Base-by-base conservation (phyloP, 2,329 filamentous ascomycete genomes). In the Clarireedia hainanense region DNA sequence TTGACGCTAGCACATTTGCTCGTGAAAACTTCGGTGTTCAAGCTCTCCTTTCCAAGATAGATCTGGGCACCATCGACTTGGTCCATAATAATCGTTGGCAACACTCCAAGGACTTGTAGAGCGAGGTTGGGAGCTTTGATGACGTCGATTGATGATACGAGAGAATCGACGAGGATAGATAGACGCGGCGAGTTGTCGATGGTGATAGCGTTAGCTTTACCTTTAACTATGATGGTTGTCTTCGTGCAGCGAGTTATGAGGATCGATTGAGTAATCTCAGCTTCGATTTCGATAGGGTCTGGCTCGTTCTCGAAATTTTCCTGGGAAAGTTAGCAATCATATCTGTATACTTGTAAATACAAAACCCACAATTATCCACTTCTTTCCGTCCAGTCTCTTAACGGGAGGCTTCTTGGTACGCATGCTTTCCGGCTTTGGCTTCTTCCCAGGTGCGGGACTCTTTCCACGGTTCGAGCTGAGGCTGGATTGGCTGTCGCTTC, bases 121-220 rank as follows among this genome's bases (percentile, higher is more conserved):
- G 91, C 91, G 69, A 99, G 96, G 71, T 94, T 95, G 64, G 88
- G 83, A 48, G 88, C 92, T 75, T 97, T 97, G 77, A 99, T 94
- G 24, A 95, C 88, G 68, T 99, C 94, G 56, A 99, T 83, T 34
- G 88, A 90, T 49, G 89, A 95, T 48, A 97, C 89, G 10, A 97
- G 83, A 1, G 85, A 89, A 65, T 97, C 92, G 53, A 97, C 81
- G 51, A 97, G 83, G 52, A 99, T 80, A 27, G 89, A 95, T 17
- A 95, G 77, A 50, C 89, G 86, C 47, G 79, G 82, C 55, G 86
- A 92, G 75, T 96, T 96, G 74, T 97, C 94, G 64, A 97, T 81
- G 5, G 91, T 92, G 60, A 99, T 88, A n/a, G 94, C 91, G 70
- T 99, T 99, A 57, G 89, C 91, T 74, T 99, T 99, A 73, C 90